A percentile compares a stretch with the other conserved stretches of the same genome.
Evolutionary conservation across 257 asterid species (phyloP).

Genomic region (Fraxinus cuspidata): DNA sequence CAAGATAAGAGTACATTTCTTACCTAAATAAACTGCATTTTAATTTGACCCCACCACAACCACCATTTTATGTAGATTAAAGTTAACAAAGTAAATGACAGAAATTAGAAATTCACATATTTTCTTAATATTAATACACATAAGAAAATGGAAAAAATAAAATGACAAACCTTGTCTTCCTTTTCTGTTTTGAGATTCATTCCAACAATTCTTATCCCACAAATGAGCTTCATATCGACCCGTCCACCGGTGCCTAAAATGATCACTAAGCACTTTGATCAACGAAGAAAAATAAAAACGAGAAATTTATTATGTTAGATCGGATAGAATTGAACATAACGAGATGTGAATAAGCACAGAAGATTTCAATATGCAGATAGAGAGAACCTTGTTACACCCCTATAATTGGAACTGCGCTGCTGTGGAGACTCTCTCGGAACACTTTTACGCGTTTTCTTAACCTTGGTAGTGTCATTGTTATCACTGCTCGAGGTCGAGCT

Average conservation of each 20-base stretch:
- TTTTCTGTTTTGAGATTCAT: slow-evolving; percentile 85
- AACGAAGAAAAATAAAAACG: background rate
- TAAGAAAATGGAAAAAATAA: background rate
- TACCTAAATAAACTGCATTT: slow-evolving; percentile 92
- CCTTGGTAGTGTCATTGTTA: slow-evolving; percentile 16
- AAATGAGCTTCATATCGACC: slow-evolving; percentile 98
- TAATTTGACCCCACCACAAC: slow-evolving; percentile 44
- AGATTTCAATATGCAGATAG: background rate
- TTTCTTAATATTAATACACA: background rate
- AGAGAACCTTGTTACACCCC: slow-evolving; percentile 86
- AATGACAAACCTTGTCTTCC: slow-evolving; percentile 81
- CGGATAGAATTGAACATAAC: background rate
- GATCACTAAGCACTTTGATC: background rate
- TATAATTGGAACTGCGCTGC: slow-evolving; percentile 76
- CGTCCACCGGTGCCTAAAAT: slow-evolving; percentile 90
- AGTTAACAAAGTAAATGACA: background rate
- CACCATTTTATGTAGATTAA: slow-evolving; percentile 29
- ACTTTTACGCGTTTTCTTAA: slow-evolving; percentile 62
- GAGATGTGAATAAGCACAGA: background rate
- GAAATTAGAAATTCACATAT: slow-evolving; percentile 2
- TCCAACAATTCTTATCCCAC: slow-evolving; percentile 99
- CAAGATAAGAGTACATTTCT: slow-evolving; percentile 24
- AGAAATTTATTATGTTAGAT: background rate
- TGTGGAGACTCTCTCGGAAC: slow-evolving; percentile 80
- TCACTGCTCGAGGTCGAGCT: slow-evolving; percentile 5